phyloP scores from a whole-genome alignment of 73 alveolate species.

The Paramecium octaurelia region DNA sequence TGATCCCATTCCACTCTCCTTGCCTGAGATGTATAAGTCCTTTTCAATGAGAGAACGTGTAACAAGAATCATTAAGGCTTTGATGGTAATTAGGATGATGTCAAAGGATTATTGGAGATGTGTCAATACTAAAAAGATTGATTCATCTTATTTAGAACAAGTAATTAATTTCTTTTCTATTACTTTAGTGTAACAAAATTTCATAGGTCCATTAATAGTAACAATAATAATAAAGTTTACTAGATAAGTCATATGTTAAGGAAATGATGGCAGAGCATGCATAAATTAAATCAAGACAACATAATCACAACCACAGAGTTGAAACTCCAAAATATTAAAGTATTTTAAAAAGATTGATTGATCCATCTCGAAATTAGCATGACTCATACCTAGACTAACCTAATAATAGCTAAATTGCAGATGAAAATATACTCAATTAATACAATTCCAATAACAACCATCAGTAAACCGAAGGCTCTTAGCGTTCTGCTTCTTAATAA shows the following conservation, averaged over 20 bases:
- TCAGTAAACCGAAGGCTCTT: not conserved
- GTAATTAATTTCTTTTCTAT: not conserved
- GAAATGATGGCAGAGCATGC: conserved; percentile 34
- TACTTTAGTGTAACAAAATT: not conserved
- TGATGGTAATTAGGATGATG: conserved; percentile 14
- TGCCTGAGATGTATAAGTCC: conserved; percentile 26
- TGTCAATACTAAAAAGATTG: not conserved
- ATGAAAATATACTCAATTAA: not conserved
- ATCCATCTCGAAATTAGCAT: not conserved
- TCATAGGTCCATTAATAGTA: not conserved
- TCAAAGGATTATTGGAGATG: conserved; percentile 1
- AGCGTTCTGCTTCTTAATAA: not conserved
- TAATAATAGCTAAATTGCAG: not conserved
- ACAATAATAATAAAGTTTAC: not conserved
- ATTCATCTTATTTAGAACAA: not conserved
- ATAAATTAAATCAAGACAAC: not conserved
- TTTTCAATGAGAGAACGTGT: not conserved
- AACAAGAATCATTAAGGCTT: not conserved
- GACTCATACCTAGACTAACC: not conserved
- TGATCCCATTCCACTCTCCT: conserved; percentile 41
- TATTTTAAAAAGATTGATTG: not conserved
- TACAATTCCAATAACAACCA: not conserved
- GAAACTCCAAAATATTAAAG: conserved; percentile 16
- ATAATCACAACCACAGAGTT: not conserved
- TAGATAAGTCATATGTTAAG: not conserved